Conservation (phyloP, 164 flowering plant genomes). For the grape (Vitis vinifera) region DNA sequence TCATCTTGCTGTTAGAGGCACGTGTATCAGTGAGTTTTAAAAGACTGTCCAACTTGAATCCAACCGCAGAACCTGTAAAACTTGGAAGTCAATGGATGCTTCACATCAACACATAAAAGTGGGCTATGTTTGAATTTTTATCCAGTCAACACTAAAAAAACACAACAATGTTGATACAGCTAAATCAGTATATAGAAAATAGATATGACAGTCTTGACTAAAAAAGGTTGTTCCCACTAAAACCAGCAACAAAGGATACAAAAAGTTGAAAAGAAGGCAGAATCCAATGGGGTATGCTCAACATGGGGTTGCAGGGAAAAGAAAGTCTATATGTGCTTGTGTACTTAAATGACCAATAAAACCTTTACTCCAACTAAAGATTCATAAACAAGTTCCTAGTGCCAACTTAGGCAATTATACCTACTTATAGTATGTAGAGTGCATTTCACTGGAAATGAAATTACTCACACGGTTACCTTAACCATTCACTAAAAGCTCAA, state of each 20-base stretch:
- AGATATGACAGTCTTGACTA: too few relatives aligned
- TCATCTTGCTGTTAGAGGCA: constrained; percentile 81
- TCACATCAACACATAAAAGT: not conserved
- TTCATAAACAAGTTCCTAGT: not conserved
- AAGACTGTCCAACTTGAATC: constrained; percentile 88
- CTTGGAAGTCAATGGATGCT: not conserved
- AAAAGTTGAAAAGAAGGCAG: not conserved
- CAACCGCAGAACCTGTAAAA: constrained; percentile 74
- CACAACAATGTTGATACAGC: too few relatives aligned
- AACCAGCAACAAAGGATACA: not conserved
- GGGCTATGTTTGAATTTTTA: not conserved
- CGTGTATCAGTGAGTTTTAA: constrained; percentile 83
- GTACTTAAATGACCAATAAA: too few relatives aligned
- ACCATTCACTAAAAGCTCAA: not conserved
- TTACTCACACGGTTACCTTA: constrained; percentile 1
- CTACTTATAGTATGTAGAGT: not conserved
- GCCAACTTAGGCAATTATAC: not conserved
- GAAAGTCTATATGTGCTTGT: too few relatives aligned
- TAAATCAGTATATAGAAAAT: too few relatives aligned
- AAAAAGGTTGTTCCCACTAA: too few relatives aligned
- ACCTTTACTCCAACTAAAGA: not conserved
- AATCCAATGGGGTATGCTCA: not conserved
- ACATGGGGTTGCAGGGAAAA: not conserved
- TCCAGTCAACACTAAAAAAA: not conserved
- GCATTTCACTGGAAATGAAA: not conserved